Percentiles rank a stretch among this genome's conserved stretches.
These are phyloP conservation scores for Fraxinus velutina DNA, from an alignment of 305 asterid species.

Conservation along the genomic window DNA sequence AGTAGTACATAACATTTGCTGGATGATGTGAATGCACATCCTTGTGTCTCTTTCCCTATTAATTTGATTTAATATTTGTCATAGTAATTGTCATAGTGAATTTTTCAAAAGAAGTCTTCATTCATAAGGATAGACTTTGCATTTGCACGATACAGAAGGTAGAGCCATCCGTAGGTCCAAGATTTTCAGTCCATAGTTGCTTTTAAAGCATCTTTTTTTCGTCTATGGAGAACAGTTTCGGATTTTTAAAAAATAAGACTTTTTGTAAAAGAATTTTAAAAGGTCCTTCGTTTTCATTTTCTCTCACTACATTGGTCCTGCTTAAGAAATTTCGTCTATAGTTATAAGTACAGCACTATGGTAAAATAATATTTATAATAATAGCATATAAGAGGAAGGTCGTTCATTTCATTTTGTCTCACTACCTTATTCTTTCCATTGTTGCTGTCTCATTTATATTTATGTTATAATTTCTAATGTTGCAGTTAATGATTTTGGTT, in stretches of 20 bases:
- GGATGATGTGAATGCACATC: background rate
- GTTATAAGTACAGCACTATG: background rate
- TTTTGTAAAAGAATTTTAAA: background rate
- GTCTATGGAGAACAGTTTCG: background rate
- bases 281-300: background rate
- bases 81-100: background rate
- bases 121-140: background rate
- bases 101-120: background rate
- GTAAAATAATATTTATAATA: background rate
- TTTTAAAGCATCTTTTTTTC: background rate
- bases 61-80: background rate
- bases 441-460: background rate
- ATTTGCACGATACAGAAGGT: background rate
- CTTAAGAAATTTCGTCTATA: background rate
- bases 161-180: background rate
- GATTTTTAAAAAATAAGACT: background rate
- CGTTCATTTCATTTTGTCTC: background rate
- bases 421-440: background rate
- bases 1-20: background rate
- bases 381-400: background rate
- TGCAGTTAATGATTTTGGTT: slow-evolving; percentile 67
- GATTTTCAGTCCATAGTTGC: background rate
- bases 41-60: background rate
- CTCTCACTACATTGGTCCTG: background rate
- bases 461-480: background rate